phyloP scores from a whole-genome alignment of 805 yeast species.

The Kodamaea sagamina region DNA sequence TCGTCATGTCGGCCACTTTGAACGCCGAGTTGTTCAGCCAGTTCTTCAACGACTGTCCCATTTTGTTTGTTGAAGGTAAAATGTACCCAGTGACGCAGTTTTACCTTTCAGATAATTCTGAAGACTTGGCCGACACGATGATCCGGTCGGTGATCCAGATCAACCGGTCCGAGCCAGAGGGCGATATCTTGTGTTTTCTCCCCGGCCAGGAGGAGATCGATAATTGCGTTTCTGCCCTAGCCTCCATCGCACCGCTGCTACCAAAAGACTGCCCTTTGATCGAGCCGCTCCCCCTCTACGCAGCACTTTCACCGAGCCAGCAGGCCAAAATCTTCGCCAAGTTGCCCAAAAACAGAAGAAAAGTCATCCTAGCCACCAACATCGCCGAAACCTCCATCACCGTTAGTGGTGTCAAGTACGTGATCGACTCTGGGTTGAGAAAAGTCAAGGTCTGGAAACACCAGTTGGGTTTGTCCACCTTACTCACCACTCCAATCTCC shows the following conservation, averaged over 20 bases:
- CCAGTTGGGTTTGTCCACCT: conserved; percentile 86
- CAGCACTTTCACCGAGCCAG: conserved; percentile 84
- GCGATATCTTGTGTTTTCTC: conserved; percentile 89
- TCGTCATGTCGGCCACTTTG: conserved; percentile 95
- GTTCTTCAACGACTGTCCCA: conserved; percentile 80
- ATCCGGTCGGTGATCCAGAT: conserved; percentile 75
- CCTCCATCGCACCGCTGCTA: conserved; percentile 60
- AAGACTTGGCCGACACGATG: conserved; percentile 81
- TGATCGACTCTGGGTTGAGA: conserved; percentile 87
- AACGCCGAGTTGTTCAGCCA: conserved; percentile 85
- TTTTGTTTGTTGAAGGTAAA: conserved; percentile 85
- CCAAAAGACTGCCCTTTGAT: conserved; percentile 76
- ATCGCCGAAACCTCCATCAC: conserved; percentile 98
- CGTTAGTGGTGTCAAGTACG: conserved; percentile 90
- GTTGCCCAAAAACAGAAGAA: conserved; percentile 66
- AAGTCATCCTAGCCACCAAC: conserved; percentile 88
- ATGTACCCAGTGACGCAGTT: conserved; percentile 78
- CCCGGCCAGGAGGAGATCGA: conserved; percentile 99
- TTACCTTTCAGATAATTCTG: conserved; percentile 64
- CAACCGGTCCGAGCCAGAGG: conserved; percentile 75
- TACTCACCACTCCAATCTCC: conserved; percentile 88
- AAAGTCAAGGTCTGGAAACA: conserved; percentile 96
- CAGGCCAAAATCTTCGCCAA: conserved; percentile 80
- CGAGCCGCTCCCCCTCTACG: conserved; percentile 84
- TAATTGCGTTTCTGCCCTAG: conserved; percentile 65